Base-by-base conservation (phyloP, 768 basidiomycete genomes). In the Udeniomyces megalosporus region DNA sequence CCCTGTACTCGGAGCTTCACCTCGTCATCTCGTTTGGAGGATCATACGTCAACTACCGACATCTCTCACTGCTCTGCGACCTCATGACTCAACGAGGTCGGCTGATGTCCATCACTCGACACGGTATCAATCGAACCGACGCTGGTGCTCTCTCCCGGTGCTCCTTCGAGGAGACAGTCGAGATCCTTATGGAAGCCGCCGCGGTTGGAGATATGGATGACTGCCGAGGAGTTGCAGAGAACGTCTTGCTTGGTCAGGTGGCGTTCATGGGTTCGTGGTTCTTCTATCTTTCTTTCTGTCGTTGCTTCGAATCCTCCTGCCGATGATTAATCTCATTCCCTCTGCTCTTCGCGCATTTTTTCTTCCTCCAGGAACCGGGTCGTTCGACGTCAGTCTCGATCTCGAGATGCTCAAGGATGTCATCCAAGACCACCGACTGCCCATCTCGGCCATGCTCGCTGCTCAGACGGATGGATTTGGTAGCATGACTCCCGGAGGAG, bases 231-330 rank as follows among this genome's bases (percentile, higher is more conserved):
- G 83, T 99, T 34, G 95, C 95, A n/a, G 93, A 97, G 78, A 97
- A 96, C 70, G 90, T 99, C 46, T 83, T 99, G 80, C 89, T 99
- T 69, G 95, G 95, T 20, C 95, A 97, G 76, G 86, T 97, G 82
- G 92, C 93, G n/a, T 92, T 92, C 0, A 96, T 99, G 91, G 95
- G 95, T 56, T n/a, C n/a, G n/a, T n/a, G n/a, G n/a, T n/a, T n/a
- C n/a, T n/a, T n/a, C n/a, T n/a, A n/a, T n/a, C n/a, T n/a, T n/a
- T n/a, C n/a, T n/a, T n/a, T n/a, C n/a, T n/a, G n/a, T n/a, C n/a
- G n/a, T n/a, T n/a, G n/a, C n/a, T n/a, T n/a, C n/a, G n/a, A n/a
- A n/a, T n/a, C n/a, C n/a, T n/a, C n/a, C n/a, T n/a, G n/a, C n/a
- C n/a, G n/a, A n/a, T n/a, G n/a, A n/a, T n/a, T n/a, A n/a, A n/a